Evolutionary conservation across 192 early-diverging fungal genomes (phyloP), one percentile per base, ranked within the genome.

Genomic region (Funneliformis geosporum): DNA sequence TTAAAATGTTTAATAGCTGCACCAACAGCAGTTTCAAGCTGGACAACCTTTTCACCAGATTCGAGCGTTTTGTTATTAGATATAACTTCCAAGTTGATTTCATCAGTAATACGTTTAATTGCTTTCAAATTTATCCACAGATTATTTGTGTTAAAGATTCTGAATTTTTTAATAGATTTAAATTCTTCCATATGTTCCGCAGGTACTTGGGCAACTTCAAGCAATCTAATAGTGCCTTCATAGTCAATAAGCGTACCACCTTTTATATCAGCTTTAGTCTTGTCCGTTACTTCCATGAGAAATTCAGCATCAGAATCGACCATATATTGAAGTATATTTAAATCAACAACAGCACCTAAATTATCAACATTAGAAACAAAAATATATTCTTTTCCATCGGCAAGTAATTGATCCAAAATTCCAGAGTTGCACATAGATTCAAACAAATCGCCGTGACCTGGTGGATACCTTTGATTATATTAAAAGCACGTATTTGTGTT

Each of bases 341-440:
- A 87, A 82, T 99, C 97, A 38, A 98, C 98, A 11, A 96, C 98
- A 33, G 96, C 98, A 40, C 98, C 98, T 65, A 99, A 86, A 84
- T 99, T 99, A 84, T 99, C 98, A 9, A 99, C 96, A 87, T 99
- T 99, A 28, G 96, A 97, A 65, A 99, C 93, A 89, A 99, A 99
- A 50, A 99, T 86, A 84, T 96, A 99, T 83, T 99, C 97, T 84
- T 99, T 99, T 80, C 97, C 97, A 75, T 98, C 90, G n/a, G 86
- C 89, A 76, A 99, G 84, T 43, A 99, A 88, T 83, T 95, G 86
- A 83, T 99, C 97, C 76, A 99, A 83, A n/a, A 96, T 87, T 16
- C 97, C 98, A 75, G 95, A 95, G 88, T 96, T 97, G 76, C 88
- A 90, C 72, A 99, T 89, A 28, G 94, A 91, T 83, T 99, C 98